These are phyloP conservation scores for Setaria italica DNA, from an alignment of 202 grass and related monocot species.

Conservation along the genomic window DNA sequence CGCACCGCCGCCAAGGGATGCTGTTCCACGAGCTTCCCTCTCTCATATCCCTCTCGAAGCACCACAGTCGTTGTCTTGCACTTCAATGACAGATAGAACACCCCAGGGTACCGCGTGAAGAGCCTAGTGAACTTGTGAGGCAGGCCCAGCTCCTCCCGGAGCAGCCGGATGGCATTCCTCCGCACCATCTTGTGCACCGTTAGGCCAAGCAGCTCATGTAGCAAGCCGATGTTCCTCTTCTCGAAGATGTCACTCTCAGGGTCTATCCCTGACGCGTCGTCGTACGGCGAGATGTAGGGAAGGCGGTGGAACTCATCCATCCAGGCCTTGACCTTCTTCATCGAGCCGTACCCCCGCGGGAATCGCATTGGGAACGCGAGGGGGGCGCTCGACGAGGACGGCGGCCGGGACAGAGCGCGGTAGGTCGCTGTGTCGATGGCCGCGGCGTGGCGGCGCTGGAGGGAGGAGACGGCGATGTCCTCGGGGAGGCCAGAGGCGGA, in stretches of 20 bases:
- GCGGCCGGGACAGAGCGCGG: slow-evolving; percentile 64
- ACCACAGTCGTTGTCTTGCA: slow-evolving; percentile 90
- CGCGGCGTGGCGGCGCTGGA: slow-evolving; percentile 68
- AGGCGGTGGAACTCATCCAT: slow-evolving; percentile 95
- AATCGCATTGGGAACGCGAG: slow-evolving; percentile 94
- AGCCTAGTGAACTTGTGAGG: slow-evolving; percentile 92
- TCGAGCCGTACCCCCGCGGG: slow-evolving; percentile 84
- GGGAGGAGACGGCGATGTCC: slow-evolving; percentile 66
- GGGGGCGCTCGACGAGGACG: slow-evolving; percentile 66
- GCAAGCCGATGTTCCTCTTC: slow-evolving; percentile 87
- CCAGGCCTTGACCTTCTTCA: slow-evolving; percentile 96
- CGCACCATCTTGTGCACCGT: slow-evolving; percentile 95
- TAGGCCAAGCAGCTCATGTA: slow-evolving; percentile 86
- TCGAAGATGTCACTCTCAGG: slow-evolving; percentile 94
- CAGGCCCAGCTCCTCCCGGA: slow-evolving; percentile 82
- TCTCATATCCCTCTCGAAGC: slow-evolving; percentile 86
- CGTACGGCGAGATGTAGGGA: slow-evolving; percentile 91
- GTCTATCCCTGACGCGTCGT: slow-evolving; percentile 75
- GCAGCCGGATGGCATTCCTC: slow-evolving; percentile 78
- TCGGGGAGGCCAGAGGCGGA: slow-evolving; percentile 42
- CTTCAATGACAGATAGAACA: slow-evolving; percentile 92
- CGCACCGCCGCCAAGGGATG: slow-evolving; percentile 67
- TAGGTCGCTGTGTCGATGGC: slow-evolving; percentile 62
- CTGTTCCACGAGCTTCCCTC: slow-evolving; percentile 81
- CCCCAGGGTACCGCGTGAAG: slow-evolving; percentile 88